Evolutionary conservation across 495 filamentous ascomycete genomes (phyloP).

Genomic region (Neurospora sp.): DNA sequence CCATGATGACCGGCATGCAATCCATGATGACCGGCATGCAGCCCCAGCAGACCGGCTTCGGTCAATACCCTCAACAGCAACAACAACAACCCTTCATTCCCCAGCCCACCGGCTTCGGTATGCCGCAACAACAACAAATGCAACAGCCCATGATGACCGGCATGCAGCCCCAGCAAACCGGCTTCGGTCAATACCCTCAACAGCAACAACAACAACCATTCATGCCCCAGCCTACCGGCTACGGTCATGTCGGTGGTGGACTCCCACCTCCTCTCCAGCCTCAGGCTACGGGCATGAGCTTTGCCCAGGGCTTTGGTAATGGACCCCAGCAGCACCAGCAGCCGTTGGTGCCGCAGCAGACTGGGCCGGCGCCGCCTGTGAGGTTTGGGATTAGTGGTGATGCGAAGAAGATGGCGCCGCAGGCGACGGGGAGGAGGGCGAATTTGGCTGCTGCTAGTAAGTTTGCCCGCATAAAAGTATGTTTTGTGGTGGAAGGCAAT

Average conservation of each 20-base stretch:
- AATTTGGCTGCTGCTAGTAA: slow-evolving; percentile 92
- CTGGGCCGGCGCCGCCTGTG: slow-evolving; percentile 83
- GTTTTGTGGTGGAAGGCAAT: neutral
- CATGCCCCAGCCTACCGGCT: neutral
- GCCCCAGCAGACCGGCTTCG: slow-evolving; percentile 46
- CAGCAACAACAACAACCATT: neutral
- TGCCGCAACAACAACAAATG: slow-evolving; percentile 30
- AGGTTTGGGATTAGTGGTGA: slow-evolving; percentile 71
- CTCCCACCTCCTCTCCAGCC: slow-evolving; percentile 41
- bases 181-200: slow-evolving; percentile 28
- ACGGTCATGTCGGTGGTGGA: neutral
- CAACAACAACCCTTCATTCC: neutral
- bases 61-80: neutral
- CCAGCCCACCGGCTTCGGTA: neutral
- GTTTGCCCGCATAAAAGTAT: slow-evolving; percentile 16
- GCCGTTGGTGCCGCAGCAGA: slow-evolving; percentile 74
- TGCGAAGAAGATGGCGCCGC: slow-evolving; percentile 68
- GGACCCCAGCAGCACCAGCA: slow-evolving; percentile 44
- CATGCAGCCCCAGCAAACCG: slow-evolving; percentile 41
- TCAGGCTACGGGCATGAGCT: slow-evolving; percentile 42
- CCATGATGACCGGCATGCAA: slow-evolving; percentile 14
- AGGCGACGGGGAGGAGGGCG: slow-evolving; percentile 81
- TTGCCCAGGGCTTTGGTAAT: slow-evolving; percentile 42
- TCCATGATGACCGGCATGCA: slow-evolving; percentile 37
- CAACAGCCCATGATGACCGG: slow-evolving; percentile 31